Percentiles rank a stretch among this genome's conserved stretches.
These are phyloP conservation scores for Camillea tinctor DNA, from an alignment of 2,329 filamentous ascomycete species.

Conservation along the genomic window DNA sequence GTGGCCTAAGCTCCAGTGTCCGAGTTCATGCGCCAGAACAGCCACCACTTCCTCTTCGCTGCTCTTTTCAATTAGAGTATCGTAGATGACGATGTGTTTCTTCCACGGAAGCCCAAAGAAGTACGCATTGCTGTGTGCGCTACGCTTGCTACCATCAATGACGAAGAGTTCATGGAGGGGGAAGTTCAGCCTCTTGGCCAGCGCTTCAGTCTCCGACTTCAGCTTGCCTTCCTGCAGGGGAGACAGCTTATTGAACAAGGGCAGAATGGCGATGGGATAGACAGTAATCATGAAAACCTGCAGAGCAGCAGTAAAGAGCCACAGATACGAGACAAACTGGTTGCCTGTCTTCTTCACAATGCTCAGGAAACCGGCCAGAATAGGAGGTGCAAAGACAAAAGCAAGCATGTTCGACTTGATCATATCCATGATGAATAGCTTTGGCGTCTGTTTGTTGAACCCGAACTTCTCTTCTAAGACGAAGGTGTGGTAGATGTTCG, in stretches of 20 bases:
- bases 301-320: slow-evolving; percentile 84
- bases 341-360: slow-evolving; percentile 94
- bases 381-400: slow-evolving; percentile 77
- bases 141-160: slow-evolving; percentile 88
- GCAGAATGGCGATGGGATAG: slow-evolving; percentile 91
- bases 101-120: slow-evolving; percentile 99
- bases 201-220: slow-evolving; percentile 81
- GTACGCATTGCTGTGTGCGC: slow-evolving; percentile 86
- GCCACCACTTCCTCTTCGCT: slow-evolving; percentile 89
- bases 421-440: slow-evolving; percentile 85
- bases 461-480: slow-evolving; percentile 95
- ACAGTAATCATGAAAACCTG: slow-evolving; percentile 95
- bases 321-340: slow-evolving; percentile 97
- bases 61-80: slow-evolving; percentile 95
- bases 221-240: slow-evolving; percentile 83
- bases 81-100: slow-evolving; percentile 99
- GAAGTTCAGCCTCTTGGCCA: slow-evolving; percentile 83
- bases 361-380: slow-evolving; percentile 87
- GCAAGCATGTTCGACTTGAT: slow-evolving; percentile 85
- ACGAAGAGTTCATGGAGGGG: slow-evolving; percentile 91
- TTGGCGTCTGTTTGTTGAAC: slow-evolving; percentile 96
- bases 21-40: slow-evolving; percentile 91
- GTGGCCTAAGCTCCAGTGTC: slow-evolving; percentile 95
- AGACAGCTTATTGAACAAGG: slow-evolving; percentile 97
- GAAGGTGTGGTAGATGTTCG: slow-evolving; percentile 89